Conservation (phyloP, 371 early-diverging fungal species). For the Enteropsectra breve region DNA sequence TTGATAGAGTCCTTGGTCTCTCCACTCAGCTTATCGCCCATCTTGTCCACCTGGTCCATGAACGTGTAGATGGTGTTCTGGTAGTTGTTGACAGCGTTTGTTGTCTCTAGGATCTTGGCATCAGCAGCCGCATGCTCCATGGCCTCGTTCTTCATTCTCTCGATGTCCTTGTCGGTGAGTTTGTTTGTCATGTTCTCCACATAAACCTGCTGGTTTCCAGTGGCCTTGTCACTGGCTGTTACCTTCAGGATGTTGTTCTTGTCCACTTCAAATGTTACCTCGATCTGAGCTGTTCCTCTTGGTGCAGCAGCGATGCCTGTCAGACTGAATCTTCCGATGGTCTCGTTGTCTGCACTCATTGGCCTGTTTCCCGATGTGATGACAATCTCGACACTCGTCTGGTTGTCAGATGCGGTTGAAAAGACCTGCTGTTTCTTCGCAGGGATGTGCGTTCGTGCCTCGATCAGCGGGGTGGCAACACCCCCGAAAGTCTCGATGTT, state of each 20-base stretch:
- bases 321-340: slow-evolving; percentile 78
- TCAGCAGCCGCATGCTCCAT: slow-evolving; percentile 62
- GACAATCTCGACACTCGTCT: slow-evolving; percentile 76
- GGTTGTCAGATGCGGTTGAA: slow-evolving; percentile 82
- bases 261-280: slow-evolving; percentile 67
- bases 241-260: slow-evolving; percentile 65
- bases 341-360: slow-evolving; percentile 78
- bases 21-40: slow-evolving; percentile 18
- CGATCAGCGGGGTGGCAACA: slow-evolving; percentile 82
- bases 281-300: slow-evolving; percentile 63
- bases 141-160: slow-evolving; percentile 59
- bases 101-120: slow-evolving; percentile 18
- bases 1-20: slow-evolving; percentile 35
- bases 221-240: slow-evolving; percentile 64
- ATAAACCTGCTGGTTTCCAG: slow-evolving; percentile 63
- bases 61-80: slow-evolving; percentile 30
- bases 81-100: slow-evolving; percentile 10
- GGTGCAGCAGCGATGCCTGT: slow-evolving; percentile 71
- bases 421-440: slow-evolving; percentile 76
- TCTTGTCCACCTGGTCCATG: slow-evolving; percentile 22
- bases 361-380: slow-evolving; percentile 82
- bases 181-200: slow-evolving; percentile 64
- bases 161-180: slow-evolving; percentile 63
- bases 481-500: slow-evolving; percentile 86
- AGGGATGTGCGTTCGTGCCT: slow-evolving; percentile 78